Conservation (phyloP, 2,329 filamentous ascomycete genomes). For the Sclerotinia glacialis region DNA sequence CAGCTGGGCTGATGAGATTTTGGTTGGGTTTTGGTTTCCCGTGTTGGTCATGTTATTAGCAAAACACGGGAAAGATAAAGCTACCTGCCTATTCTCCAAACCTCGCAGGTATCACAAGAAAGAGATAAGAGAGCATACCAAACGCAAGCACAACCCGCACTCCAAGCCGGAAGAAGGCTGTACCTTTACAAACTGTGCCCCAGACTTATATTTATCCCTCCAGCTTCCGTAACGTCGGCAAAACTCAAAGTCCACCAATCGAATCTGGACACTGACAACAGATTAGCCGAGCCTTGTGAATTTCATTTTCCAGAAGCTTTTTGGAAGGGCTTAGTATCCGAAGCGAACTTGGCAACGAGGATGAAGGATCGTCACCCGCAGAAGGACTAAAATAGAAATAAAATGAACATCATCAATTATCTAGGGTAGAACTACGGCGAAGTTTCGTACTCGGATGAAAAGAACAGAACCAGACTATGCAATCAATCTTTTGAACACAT, state of each 20-base stretch:
- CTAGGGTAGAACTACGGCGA: background rate
- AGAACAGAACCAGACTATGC: background rate
- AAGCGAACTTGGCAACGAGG: background rate
- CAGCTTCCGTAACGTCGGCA: slow-evolving; percentile 7
- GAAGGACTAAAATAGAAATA: slow-evolving; percentile 11
- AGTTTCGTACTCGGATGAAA: background rate
- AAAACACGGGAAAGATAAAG: background rate
- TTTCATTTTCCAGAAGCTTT: slow-evolving; percentile 1
- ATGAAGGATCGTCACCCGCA: slow-evolving; percentile 10
- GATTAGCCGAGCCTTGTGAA: background rate
- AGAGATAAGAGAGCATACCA: slow-evolving; percentile 10
- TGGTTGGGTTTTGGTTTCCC: background rate
- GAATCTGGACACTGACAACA: background rate
- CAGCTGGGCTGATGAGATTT: background rate
- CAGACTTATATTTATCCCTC: background rate
- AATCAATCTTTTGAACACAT: background rate
- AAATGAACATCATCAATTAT: background rate
- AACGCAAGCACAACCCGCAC: background rate
- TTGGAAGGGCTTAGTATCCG: background rate
- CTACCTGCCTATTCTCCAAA: background rate
- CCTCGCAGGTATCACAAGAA: background rate
- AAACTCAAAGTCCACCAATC: slow-evolving; percentile 16
- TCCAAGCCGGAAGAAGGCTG: background rate
- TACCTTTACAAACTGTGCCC: background rate
- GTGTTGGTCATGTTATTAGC: background rate